A percentile compares a stretch with the other conserved stretches of the same genome.
Evolutionary conservation across 2,329 filamentous ascomycete genomes (phyloP).

Genomic region (Sclerotinia subarctica): DNA sequence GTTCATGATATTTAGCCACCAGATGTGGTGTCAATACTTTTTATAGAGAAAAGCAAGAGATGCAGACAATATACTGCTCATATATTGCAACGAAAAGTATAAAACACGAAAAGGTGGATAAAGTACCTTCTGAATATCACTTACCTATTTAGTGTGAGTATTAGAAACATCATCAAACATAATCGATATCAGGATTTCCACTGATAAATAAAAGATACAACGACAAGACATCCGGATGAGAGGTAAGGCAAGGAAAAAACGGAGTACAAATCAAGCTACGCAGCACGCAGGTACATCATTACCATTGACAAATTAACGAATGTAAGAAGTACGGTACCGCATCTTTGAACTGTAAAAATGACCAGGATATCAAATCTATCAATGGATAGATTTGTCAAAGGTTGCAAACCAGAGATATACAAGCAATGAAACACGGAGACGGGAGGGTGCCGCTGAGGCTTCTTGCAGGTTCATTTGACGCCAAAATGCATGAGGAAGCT

Average conservation of each 20-base stretch:
- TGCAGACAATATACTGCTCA: not conserved
- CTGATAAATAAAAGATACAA: not conserved
- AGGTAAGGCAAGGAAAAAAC: not conserved
- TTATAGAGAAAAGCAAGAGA: not conserved
- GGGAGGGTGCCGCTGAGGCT: conserved; percentile 3
- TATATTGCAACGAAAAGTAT: not conserved
- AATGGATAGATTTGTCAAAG: conserved; percentile 12
- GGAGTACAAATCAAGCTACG: not conserved
- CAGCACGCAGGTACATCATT: not conserved
- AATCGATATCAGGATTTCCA: not conserved
- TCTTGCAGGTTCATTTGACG: conserved; percentile 9
- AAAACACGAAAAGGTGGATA: not conserved
- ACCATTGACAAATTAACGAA: conserved; percentile 2
- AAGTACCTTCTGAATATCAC: not conserved
- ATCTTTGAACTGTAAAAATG: not conserved
- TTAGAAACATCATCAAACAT: not conserved
- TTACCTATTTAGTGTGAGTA: not conserved
- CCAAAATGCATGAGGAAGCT: conserved; percentile 8
- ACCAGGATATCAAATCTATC: not conserved
- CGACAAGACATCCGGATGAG: not conserved
- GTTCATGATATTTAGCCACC: conserved; percentile 5
- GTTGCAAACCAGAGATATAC: not conserved
- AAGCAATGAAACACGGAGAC: conserved; percentile 2
- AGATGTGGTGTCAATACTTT: not conserved
- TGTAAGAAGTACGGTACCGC: not conserved